Evolutionary conservation across 192 early-diverging fungal species (phyloP).

Genomic region (Coemansia sp.): DNA sequence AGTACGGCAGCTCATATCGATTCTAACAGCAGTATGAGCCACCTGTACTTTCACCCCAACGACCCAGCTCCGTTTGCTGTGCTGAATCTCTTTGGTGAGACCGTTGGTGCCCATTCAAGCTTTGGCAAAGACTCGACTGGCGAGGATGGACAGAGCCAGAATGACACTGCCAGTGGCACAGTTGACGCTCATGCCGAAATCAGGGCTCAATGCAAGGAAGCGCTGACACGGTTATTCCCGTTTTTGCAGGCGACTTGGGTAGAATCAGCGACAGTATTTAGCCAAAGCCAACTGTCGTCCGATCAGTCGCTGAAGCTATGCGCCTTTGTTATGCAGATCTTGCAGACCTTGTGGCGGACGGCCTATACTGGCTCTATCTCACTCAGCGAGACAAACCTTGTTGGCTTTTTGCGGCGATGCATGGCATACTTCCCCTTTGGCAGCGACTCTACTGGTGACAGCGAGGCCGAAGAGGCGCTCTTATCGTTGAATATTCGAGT

Average conservation of each 20-base stretch:
- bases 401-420: conserved; percentile 65
- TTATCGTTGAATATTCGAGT: conserved; percentile 31
- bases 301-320: conserved; percentile 64
- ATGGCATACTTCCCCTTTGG: conserved; percentile 79
- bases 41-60: conserved; percentile 29
- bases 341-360: conserved; percentile 72
- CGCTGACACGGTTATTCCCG: conserved; percentile 58
- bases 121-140: background rate
- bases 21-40: background rate
- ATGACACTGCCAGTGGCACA: conserved; percentile 12
- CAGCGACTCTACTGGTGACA: conserved; percentile 45
- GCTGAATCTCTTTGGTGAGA: conserved; percentile 38
- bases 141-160: conserved; percentile 17
- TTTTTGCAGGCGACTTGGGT: conserved; percentile 76
- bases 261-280: conserved; percentile 74
- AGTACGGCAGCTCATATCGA: background rate
- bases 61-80: conserved; percentile 24
- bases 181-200: conserved; percentile 12
- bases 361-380: conserved; percentile 31
- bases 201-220: conserved; percentile 22
- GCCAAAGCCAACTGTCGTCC: conserved; percentile 44
- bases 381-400: conserved; percentile 26
- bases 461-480: conserved; percentile 39
- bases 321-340: conserved; percentile 60
- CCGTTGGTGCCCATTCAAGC: background rate